phyloP scores from a whole-genome alignment of 2,329 filamentous ascomycete species.

The Aspergillus sp. region DNA sequence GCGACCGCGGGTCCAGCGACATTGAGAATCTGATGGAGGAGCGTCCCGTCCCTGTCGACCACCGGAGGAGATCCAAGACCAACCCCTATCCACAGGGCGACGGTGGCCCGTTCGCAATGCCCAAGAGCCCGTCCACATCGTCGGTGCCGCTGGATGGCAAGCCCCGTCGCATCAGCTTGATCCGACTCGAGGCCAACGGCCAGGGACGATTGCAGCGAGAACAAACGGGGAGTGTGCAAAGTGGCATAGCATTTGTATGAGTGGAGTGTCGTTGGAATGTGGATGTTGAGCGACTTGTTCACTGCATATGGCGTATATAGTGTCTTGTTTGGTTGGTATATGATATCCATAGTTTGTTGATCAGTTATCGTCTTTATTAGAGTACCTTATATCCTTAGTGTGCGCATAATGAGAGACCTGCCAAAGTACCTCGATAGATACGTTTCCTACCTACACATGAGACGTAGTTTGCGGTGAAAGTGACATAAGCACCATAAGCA shows the following conservation, averaged over 20 bases:
- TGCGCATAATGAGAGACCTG: background rate
- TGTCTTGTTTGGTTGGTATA: background rate
- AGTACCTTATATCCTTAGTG: background rate
- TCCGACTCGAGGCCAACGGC: conserved; percentile 18
- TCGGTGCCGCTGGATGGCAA: conserved; percentile 15
- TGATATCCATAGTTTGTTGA: conserved; percentile 9
- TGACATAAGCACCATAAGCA: too few relatives aligned
- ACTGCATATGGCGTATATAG: too few relatives aligned
- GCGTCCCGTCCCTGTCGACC: conserved; percentile 13
- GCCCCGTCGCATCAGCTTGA: conserved; percentile 20
- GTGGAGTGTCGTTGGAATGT: background rate
- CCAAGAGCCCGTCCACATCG: conserved; percentile 17
- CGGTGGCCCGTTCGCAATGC: conserved; percentile 5
- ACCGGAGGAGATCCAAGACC: conserved; percentile 22
- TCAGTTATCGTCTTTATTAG: conserved; percentile 3
- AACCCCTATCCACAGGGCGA: conserved; percentile 15
- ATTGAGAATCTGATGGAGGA: conserved; percentile 20
- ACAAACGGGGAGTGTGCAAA: conserved; percentile 23
- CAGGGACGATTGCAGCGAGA: conserved; percentile 18
- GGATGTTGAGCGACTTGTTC: too few relatives aligned
- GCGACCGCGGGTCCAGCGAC: conserved; percentile 15
- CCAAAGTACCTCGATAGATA: background rate
- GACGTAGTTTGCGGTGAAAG: too few relatives aligned
- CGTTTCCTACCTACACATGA: background rate
- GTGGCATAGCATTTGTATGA: conserved; percentile 32